Evolutionary conservation across 2,329 filamentous ascomycete genomes (phyloP), one percentile per base, ranked within the genome.

Genomic region (Hypoxylon sp.): DNA sequence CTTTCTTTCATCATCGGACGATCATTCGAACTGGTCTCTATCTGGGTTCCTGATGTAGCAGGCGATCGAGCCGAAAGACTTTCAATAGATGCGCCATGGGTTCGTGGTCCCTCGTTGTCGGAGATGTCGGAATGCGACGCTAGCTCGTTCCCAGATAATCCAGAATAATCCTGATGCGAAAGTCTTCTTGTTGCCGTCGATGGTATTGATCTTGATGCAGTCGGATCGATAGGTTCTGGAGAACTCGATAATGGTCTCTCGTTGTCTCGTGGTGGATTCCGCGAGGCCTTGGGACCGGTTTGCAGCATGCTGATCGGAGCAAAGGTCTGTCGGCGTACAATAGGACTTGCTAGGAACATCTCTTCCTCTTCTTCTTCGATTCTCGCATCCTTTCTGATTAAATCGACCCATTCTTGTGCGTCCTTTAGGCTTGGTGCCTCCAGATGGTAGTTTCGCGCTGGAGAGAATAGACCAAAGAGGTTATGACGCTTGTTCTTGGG

Each of bases 401-500:
- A 73, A 17, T 89, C 80, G 12, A 97, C 89, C 94, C 94, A 99
- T 66, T 89, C 86, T 55, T 89, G 82, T 4, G 90, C 90, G 56
- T 97, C 92, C 51, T 83, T 77, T 40, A 85, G 81, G 3, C 82
- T 87, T 21, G 78, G 69, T 1, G 90, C 91, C 70, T 96, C 89
- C 52, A 99, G 85, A 66, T 97, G 91, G 73, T 88, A 96, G 73
- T 97, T 97, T 60, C 88, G 87, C 11, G 91, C 88, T 0, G 92
- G 89, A 0, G 91, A 93, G 73, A 96, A 99, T 34, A 97, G 81
- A 13, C 90, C 94, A 68, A 99, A 97, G 54, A 97, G 84, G 68
- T 96, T 86, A 42, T 90, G 83, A 51, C 89, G 87, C 69, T 89
- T 92, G 55, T 91, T 86, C 71, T 96, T 96, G 6, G 90, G 88